These are phyloP conservation scores for Calvatia gigantea DNA, from an alignment of 768 basidiomycete genomes.

Conservation along the genomic window DNA sequence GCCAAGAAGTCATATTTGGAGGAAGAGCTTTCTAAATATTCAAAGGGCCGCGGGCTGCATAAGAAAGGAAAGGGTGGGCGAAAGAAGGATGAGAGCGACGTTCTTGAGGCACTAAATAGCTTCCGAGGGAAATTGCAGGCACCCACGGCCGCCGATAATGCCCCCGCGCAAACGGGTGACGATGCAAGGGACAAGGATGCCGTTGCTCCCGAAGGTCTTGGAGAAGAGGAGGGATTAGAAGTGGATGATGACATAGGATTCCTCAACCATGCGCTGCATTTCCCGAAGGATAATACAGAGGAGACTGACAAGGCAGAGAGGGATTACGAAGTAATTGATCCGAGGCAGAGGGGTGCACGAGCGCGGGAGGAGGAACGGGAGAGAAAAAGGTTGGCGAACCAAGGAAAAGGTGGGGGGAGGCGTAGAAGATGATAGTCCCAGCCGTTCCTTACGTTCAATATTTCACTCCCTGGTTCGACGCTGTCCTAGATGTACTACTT, in stretches of 20 bases:
- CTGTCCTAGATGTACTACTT: too few relatives aligned
- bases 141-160: slow-evolving; percentile 26
- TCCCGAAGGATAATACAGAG: slow-evolving; percentile 77
- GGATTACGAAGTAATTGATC: slow-evolving; percentile 90
- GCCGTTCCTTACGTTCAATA: too few relatives aligned
- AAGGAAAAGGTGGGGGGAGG: slow-evolving; percentile 24
- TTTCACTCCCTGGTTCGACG: too few relatives aligned
- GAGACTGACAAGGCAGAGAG: slow-evolving; percentile 75
- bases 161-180: slow-evolving; percentile 12
- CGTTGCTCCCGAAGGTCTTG: slow-evolving; percentile 20
- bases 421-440: not conserved
- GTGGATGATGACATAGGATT: slow-evolving; percentile 78
- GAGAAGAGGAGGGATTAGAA: slow-evolving; percentile 57
- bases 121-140: slow-evolving; percentile 71
- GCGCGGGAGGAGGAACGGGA: slow-evolving; percentile 80
- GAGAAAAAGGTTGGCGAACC: slow-evolving; percentile 42
- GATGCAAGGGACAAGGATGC: slow-evolving; percentile 20
- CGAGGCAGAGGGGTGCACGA: slow-evolving; percentile 63
- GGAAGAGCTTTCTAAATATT: slow-evolving; percentile 81
- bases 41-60: slow-evolving; percentile 57
- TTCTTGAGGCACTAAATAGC: slow-evolving; percentile 62
- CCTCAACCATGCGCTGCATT: slow-evolving; percentile 65
- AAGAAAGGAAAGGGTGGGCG: slow-evolving; percentile 45
- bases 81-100: slow-evolving; percentile 68
- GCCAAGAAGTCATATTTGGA: slow-evolving; percentile 69